A percentile compares a stretch with the other conserved stretches of the same genome.
Evolutionary conservation across 257 asterid genomes (phyloP).

Genomic region (Solanum habrochaites): DNA sequence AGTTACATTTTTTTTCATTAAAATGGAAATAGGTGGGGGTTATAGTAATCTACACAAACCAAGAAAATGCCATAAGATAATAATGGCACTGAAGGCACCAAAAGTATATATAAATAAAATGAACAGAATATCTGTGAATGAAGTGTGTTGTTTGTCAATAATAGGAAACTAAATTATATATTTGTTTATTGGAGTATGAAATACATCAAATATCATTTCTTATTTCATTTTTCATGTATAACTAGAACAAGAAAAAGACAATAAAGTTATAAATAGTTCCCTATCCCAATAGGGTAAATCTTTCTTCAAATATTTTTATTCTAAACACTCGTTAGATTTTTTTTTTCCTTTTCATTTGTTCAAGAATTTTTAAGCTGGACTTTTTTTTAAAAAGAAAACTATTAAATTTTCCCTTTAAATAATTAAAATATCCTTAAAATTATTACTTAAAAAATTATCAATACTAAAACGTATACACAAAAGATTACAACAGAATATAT

Average conservation of each 20-base stretch:
- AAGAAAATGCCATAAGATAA: not conserved
- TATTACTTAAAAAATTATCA: no score
- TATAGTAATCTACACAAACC: not conserved
- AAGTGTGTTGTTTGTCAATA: not conserved
- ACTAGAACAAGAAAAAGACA: not conserved
- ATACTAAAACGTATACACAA: not conserved
- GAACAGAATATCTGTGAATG: not conserved
- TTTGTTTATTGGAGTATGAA: not conserved
- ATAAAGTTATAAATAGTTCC: not conserved
- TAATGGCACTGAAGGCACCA: not conserved
- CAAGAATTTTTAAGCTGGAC: not conserved
- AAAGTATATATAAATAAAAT: not conserved
- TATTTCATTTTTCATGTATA: not conserved
- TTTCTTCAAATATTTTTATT: not conserved
- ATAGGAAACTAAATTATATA: not conserved
- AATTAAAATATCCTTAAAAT: no score
- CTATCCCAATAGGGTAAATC: not conserved
- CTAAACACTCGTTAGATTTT: not conserved
- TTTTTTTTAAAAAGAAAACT: not conserved
- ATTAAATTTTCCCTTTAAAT: not conserved
- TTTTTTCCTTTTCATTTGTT: not conserved
- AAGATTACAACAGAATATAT: not conserved
- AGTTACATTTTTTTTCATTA: not conserved
- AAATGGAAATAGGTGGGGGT: constrained; percentile 8
- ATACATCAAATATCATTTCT: not conserved